phyloP scores from a whole-genome alignment of 257 asterid genomes.

The Solanum clarkiae region DNA sequence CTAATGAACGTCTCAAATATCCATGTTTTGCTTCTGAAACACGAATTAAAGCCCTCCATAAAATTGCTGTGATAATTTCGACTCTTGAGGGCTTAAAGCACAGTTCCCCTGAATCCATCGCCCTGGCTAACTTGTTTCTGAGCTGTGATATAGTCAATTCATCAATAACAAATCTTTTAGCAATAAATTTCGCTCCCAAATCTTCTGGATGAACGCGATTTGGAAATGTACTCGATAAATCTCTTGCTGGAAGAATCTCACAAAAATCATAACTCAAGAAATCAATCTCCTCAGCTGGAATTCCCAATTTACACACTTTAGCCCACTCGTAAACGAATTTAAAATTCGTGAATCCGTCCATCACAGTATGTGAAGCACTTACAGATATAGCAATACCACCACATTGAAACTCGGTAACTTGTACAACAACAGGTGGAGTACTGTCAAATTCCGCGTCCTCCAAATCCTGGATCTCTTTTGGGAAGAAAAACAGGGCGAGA shows the following conservation, averaged over 20 bases:
- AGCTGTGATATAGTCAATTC: neutral
- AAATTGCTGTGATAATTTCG: neutral
- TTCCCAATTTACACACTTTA: neutral
- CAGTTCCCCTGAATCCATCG: neutral
- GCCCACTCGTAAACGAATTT: constrained; percentile 7
- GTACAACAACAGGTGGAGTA: neutral
- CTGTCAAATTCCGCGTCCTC: neutral
- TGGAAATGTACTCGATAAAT: neutral
- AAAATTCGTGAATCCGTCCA: neutral
- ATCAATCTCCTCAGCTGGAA: neutral
- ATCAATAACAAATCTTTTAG: neutral
- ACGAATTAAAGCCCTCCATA: constrained; percentile 11
- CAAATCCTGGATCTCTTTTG: neutral
- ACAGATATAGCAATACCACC: constrained; percentile 1
- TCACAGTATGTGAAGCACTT: neutral
- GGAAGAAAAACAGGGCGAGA: neutral
- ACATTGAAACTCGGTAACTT: neutral
- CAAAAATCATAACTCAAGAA: neutral
- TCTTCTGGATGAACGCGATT: neutral
- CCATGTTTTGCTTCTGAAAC: neutral
- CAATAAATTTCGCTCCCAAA: neutral
- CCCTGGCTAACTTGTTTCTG: neutral
- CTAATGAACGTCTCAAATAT: neutral
- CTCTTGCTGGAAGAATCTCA: neutral
- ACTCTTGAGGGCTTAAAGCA: neutral